Evolutionary conservation across 495 filamentous ascomycete genomes (phyloP), one percentile per base, ranked within the genome.

Genomic region (Xylaria nigripes): DNA sequence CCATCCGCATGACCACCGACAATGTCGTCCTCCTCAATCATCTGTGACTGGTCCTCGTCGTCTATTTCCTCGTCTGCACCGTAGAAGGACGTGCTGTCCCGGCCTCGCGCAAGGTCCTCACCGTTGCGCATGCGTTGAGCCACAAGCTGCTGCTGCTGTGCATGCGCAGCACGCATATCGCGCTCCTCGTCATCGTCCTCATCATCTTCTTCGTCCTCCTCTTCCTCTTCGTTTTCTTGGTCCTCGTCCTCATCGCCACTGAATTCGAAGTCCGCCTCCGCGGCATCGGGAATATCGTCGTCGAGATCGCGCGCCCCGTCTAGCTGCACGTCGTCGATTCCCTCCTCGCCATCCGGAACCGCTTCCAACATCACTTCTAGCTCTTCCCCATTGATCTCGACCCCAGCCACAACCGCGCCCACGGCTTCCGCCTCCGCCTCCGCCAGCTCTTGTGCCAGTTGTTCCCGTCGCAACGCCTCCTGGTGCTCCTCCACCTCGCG

Each of bases 401-500:
- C 66, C 30, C 47, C 60, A 63, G 21, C 59, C 13, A 58, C 69
- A 29, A 56, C 58, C 23, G 61, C 68, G 54, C 61, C 70, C 36
- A 63, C 60, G 25, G 65, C 67, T 30, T 67, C 76, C 9, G 67
- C 76, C 56, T 74, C 76, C 3, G 79, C 78, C 34, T 80, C 76
- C 3, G 79, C 83, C 12, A 84, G 75, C 51, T 84, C 83, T 48
- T 82, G 79, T 44, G 81, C 80, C 8, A 84, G 75, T 68, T 80
- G 76, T 61, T 89, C 86, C n/a, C 85, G 77, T 15, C 78, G 72
- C 51, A 86, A 65, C 0, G 82, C 84, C 48, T 84, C 83, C 45
- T 85, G 76, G n/a, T 87, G 83, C 66, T 94, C 89, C 60, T 87
- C 84, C 36, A 83, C 76, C 72, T 94, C 89, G 18, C 85, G 81